Base-by-base conservation (phyloP, 2,329 filamentous ascomycete genomes). In the Paramyrothecium sp. region DNA sequence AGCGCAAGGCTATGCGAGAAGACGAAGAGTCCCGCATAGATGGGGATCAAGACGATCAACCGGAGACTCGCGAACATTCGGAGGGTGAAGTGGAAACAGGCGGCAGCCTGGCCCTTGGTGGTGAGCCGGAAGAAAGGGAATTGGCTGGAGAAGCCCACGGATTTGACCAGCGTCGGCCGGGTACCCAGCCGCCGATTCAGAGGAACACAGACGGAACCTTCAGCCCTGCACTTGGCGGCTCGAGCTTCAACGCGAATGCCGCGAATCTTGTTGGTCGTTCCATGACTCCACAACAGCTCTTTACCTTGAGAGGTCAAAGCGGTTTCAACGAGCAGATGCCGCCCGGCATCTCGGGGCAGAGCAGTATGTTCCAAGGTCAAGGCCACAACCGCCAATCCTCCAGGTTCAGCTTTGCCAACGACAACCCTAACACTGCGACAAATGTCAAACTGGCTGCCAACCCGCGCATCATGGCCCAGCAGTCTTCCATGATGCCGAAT, bases 71-170 rank as follows among this genome's bases (percentile, higher is more conserved):
- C 5, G 80, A 81, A 51, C 70, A 75, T 3, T 81, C 81, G 0
- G 92, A 97, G 61, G 91, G 91, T 57, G 89, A 89, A 56, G 86
- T 87, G 1, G 92, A 95, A 72, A 90, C 90, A 63, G 91, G 90
- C 50, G 86, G 86, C 16, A 98, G 94, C 70, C 80, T 95, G 57
- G 93, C 96, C 58, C 81, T 98, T 19, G 94, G 94, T 57, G 94
- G 94, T 48, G 94, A 98, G 70, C 94, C 94, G 0, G 94, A 98
- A 70, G 92, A 96, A 63, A 82, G 84, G 60, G 88, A 91, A 21
- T 74, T 75, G 49, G 68, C 73, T 19, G 78, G 79, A 19, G 83
- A 85, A 53, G 74, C 74, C 44, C 77, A 82, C 64, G 69, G 72
- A 51, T 82, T 82, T 46, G 81, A 83, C 48, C 83, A 85, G 58